These are phyloP conservation scores for Lithocarpus polystachyus DNA, from an alignment of 306 rosid species.

Conservation along the genomic window DNA sequence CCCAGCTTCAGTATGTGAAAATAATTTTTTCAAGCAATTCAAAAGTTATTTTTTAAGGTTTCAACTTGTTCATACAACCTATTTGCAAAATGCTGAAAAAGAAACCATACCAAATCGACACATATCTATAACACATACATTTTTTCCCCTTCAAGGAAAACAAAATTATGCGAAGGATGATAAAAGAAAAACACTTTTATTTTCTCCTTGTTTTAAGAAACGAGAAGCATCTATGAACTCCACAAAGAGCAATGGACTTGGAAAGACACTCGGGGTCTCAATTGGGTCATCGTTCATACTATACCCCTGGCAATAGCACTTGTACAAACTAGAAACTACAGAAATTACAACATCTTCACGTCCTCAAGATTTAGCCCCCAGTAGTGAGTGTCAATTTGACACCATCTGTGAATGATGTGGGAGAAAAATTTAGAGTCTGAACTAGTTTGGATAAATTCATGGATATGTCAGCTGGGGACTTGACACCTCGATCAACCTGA, in stretches of 20 bases:
- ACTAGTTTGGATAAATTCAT: constrained; percentile 77
- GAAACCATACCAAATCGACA: no score
- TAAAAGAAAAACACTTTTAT: neutral
- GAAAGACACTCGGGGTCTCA: constrained; percentile 13
- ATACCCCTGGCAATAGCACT: neutral
- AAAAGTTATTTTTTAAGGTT: no score
- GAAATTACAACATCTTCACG: constrained; percentile 5
- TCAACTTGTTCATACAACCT: no score
- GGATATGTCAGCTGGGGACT: constrained; percentile 89
- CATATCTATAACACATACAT: neutral
- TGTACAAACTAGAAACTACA: constrained; percentile 3
- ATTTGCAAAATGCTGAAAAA: no score
- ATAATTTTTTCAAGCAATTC: no score
- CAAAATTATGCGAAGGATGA: neutral
- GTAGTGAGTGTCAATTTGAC: constrained; percentile 65
- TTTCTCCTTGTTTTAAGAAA: neutral
- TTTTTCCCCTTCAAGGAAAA: neutral
- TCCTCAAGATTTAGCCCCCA: constrained; percentile 39
- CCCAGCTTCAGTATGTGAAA: no score
- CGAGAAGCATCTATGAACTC: constrained; percentile 8
- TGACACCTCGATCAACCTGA: constrained; percentile 89
- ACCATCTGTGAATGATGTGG: constrained; percentile 64
- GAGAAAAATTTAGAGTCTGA: constrained; percentile 53
- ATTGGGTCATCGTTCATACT: neutral
- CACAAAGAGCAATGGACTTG: neutral